phyloP scores from a whole-genome alignment of 73 alveolate species.

The Paramecium primaurelia region DNA sequence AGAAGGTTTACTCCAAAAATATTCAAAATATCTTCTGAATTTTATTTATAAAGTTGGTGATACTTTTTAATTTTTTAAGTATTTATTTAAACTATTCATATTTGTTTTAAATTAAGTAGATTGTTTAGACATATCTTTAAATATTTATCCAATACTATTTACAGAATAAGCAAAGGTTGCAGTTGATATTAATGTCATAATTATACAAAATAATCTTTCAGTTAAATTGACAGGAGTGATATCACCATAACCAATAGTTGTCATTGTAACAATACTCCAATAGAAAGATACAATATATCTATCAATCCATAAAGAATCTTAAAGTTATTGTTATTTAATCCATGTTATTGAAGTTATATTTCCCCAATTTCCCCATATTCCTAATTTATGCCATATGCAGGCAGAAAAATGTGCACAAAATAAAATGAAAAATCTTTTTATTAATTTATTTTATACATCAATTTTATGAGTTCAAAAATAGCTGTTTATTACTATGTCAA shows the following conservation, averaged over 20 bases:
- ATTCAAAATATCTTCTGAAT: slow-evolving; percentile 35
- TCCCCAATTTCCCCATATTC: not conserved
- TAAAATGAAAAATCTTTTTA: not conserved
- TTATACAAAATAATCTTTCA: slow-evolving; percentile 55
- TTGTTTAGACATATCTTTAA: slow-evolving; percentile 4
- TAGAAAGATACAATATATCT: slow-evolving; percentile 42
- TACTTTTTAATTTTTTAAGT: not conserved
- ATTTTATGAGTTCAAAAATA: not conserved
- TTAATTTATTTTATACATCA: not conserved
- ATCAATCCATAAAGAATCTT: not conserved
- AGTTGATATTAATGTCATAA: slow-evolving; percentile 35
- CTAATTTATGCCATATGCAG: not conserved
- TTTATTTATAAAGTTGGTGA: not conserved
- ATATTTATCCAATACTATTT: slow-evolving; percentile 44
- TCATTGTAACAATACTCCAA: slow-evolving; percentile 53
- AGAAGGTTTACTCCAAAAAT: slow-evolving; percentile 36
- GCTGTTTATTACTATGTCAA: not conserved
- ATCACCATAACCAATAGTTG: slow-evolving; percentile 65
- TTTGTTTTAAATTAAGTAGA: not conserved
- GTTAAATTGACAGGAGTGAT: slow-evolving; percentile 49
- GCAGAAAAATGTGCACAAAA: not conserved
- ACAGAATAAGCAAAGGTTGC: slow-evolving; percentile 48
- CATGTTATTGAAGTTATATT: not conserved
- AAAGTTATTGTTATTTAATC: not conserved
- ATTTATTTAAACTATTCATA: slow-evolving; percentile 2